Evolutionary conservation across 163 green algal genomes (phyloP), one percentile per base, ranked within the genome.

Genomic region (Picocystis sp.): DNA sequence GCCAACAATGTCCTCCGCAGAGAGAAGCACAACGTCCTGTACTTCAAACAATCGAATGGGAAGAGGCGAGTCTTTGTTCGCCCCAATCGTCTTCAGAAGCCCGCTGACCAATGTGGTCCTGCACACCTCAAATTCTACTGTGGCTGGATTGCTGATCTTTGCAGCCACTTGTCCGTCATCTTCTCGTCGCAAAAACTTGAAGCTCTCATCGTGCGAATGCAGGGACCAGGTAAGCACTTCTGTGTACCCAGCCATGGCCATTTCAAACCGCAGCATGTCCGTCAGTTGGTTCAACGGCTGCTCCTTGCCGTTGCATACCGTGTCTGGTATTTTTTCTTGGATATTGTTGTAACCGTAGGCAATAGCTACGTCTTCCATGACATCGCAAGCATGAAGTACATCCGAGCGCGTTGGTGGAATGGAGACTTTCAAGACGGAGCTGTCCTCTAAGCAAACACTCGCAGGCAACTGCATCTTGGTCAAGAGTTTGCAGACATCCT

Each of bases 341-440:
- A 99, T 78, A 69, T 98, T 96, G 71, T 98, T 98, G 81, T 90
- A 99, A 23, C 90, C 90, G 61, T 92, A 84, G 13, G 90, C 85
- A 45, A 99, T 98, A 3, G 90, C 90, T 48, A 96, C 87, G 64
- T 99, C 90, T 77, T 98, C 86, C 72, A 89, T 79, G 33, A 98
- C 77, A 63, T 98, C 90, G 52, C 81, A 88, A 15, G 76, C 65
- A 51, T 99, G 90, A 58, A 99, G 70, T 15, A 99, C 74, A 63
- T 99, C 90, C 43, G 63, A 85, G 45, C 90, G 76, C 19, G 85
- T 95, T 25, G 86, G 78, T 22, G 89, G 89, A 21, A 78, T 53
- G 13, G 29, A 41, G 13, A 78, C 69, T 6, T 41, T 25, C 21
- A 65, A 29, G n/a, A 43, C 49, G 38, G 34, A 53, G 15, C 48